A percentile compares a stretch with the other conserved stretches of the same genome.
Conservation (phyloP, 768 basidiomycete species). For the Trametes sanguinea region DNA sequence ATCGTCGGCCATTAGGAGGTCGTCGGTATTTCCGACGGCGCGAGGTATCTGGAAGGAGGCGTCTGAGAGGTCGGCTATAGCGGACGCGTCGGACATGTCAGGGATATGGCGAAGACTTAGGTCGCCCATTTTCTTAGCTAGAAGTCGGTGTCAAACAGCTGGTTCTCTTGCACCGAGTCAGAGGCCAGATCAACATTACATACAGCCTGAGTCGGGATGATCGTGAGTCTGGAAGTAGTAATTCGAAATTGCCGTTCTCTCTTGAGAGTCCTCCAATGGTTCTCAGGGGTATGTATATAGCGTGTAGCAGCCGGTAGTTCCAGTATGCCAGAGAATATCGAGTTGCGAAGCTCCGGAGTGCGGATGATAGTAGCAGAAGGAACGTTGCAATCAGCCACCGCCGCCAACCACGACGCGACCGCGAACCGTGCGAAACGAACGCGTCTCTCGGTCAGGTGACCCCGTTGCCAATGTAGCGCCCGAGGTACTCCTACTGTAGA, state of each 20-base stretch:
- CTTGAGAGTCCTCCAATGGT: too few species aligned
- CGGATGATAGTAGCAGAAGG: too few species aligned
- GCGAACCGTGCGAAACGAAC: conserved; percentile 21
- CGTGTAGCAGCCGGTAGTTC: too few species aligned
- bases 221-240: too few species aligned
- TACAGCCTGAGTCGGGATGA: too few species aligned
- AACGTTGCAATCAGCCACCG: neutral
- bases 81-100: conserved; percentile 51
- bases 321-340: too few species aligned
- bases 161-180: neutral
- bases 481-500: too few species aligned
- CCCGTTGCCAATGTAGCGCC: neutral
- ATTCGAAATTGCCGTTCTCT: too few species aligned
- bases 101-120: conserved; percentile 57
- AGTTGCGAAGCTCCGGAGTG: too few species aligned
- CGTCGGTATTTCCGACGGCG: conserved; percentile 30
- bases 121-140: conserved; percentile 26
- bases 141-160: neutral
- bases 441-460: conserved; percentile 15
- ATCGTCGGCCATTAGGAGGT: conserved; percentile 44
- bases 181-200: too few species aligned
- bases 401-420: conserved; percentile 11
- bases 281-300: too few species aligned
- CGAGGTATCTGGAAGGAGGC: conserved; percentile 55
- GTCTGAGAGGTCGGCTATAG: conserved; percentile 47